Evolutionary conservation across 305 asterid genomes (phyloP).

Genomic region (Fraxinus floribunda): DNA sequence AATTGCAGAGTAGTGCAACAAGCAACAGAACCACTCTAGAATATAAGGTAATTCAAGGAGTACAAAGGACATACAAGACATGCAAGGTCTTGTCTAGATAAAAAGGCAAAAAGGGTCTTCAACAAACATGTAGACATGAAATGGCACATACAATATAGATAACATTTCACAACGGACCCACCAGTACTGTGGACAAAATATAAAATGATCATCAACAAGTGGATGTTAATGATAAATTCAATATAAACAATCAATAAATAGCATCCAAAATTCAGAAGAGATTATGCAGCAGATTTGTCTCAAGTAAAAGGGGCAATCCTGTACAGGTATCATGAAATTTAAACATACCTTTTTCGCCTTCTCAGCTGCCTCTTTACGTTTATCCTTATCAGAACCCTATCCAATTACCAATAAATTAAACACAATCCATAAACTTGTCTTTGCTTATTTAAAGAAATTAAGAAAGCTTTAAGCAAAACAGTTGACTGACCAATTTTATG

Average conservation of each 20-base stretch:
- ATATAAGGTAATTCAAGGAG: background rate
- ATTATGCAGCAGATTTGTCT: background rate
- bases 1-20: background rate
- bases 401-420: background rate
- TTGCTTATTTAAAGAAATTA: background rate
- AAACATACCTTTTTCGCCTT: conserved; percentile 44
- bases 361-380: conserved; percentile 47
- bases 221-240: background rate
- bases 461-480: background rate
- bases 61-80: background rate
- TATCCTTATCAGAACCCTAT: conserved; percentile 50
- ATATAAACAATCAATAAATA: background rate
- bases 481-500: conserved; percentile 50
- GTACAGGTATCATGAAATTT: background rate
- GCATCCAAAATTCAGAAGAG: background rate
- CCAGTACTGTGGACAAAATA: background rate
- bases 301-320: background rate
- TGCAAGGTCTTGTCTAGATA: background rate
- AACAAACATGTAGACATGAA: background rate
- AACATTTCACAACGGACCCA: background rate
- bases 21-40: background rate
- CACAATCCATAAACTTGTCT: background rate
- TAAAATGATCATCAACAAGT: background rate
- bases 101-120: background rate
- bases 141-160: background rate